A percentile compares a stretch with the other conserved stretches of the same genome.
These are phyloP conservation scores for Spiraea crenata DNA, from an alignment of 331 rosid species.

Conservation along the genomic window DNA sequence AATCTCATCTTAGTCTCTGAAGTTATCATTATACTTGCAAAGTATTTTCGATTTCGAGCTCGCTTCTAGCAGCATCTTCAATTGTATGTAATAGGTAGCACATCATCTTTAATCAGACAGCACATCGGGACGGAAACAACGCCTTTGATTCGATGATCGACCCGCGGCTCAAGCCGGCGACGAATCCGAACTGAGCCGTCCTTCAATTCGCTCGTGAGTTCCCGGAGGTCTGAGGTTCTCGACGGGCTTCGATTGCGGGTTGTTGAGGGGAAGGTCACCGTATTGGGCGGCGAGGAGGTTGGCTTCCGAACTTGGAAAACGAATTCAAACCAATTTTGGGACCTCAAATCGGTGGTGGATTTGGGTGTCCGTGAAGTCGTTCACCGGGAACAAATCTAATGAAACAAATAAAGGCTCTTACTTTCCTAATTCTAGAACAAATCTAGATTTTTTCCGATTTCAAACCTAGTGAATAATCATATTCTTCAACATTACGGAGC, in stretches of 20 bases:
- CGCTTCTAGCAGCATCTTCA: constrained; percentile 93
- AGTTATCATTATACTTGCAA: constrained; percentile 30
- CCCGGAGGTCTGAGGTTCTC: constrained; percentile 30
- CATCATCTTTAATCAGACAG: constrained; percentile 54
- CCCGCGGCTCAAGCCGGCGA: constrained; percentile 67
- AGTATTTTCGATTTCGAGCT: constrained; percentile 74
- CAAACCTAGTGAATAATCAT: no score
- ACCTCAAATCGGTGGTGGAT: no score
- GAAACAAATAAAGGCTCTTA: no score
- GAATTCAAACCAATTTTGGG: no score
- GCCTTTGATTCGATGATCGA: constrained; percentile 84
- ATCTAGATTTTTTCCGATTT: no score
- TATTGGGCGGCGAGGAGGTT: constrained; percentile 62
- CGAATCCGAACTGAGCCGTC: constrained; percentile 47
- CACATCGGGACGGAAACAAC: constrained; percentile 53
- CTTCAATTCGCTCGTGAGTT: constrained; percentile 37
- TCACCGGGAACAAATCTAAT: no score
- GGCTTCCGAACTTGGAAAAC: no score
- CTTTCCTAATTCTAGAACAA: no score
- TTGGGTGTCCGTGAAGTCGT: no score
- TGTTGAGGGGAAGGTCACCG: constrained; percentile 62
- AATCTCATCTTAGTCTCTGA: background rate
- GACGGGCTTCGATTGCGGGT: constrained; percentile 59
- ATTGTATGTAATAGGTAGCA: constrained; percentile 49
- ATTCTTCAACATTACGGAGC: no score